Evolutionary conservation across 306 rosid genomes (phyloP).

Genomic region (Chamaecrista fasciculata): DNA sequence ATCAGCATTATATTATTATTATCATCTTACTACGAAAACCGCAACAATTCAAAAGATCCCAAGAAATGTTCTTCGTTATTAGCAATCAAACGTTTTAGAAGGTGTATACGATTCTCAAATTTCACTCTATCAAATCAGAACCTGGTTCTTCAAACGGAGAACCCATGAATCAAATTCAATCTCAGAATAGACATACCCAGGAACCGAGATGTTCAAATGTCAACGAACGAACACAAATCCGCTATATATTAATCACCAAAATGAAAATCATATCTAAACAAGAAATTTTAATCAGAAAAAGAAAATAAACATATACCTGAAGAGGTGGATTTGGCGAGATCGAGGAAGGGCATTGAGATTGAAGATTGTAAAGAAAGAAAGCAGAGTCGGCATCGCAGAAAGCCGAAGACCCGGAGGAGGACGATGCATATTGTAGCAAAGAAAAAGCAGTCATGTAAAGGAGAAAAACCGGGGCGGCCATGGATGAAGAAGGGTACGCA

Average conservation of each 20-base stretch:
- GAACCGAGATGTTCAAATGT: not conserved
- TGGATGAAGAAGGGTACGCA: slow-evolving; percentile 32
- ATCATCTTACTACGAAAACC: slow-evolving; percentile 20
- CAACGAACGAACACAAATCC: not conserved
- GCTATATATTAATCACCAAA: not conserved
- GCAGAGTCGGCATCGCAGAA: slow-evolving; percentile 35
- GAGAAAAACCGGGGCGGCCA: slow-evolving; percentile 41
- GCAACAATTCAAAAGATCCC: slow-evolving; percentile 10
- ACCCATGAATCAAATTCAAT: slow-evolving; percentile 21
- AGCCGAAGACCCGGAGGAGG: slow-evolving; percentile 26
- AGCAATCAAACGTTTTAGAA: slow-evolving; percentile 1
- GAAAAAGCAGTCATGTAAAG: slow-evolving; percentile 33
- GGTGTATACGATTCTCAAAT: slow-evolving; percentile 20
- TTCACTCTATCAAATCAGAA: slow-evolving; percentile 15
- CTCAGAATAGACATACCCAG: not conserved
- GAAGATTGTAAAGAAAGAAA: slow-evolving; percentile 44
- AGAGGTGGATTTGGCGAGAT: slow-evolving; percentile 50
- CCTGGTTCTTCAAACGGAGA: slow-evolving; percentile 8
- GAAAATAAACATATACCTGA: slow-evolving; percentile 41
- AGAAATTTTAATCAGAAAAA: not conserved
- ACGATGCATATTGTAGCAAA: slow-evolving; percentile 32
- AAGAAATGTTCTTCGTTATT: not conserved
- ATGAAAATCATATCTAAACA: not conserved
- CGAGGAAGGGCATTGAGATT: slow-evolving; percentile 64
- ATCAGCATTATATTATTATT: slow-evolving; percentile 1